Percentiles rank a stretch among this genome's conserved stretches.
Evolutionary conservation across 2,329 filamentous ascomycete species (phyloP).

Genomic region (Thielaviopsis euricoi): DNA sequence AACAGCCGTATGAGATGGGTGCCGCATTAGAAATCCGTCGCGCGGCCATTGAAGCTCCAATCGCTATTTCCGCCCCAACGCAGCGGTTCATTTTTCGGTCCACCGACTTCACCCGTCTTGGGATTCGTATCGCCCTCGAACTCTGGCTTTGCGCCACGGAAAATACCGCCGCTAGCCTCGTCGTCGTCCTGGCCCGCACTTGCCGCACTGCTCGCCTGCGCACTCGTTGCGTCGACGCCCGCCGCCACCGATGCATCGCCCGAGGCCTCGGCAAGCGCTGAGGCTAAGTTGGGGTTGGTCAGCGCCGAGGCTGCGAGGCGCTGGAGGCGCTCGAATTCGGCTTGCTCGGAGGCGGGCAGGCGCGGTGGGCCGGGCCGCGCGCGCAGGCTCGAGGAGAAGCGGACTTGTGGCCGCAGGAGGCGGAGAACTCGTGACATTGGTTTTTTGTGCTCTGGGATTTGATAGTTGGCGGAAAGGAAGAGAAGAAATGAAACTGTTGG

Average conservation of each 20-base stretch:
- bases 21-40: slow-evolving; percentile 63
- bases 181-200: slow-evolving; percentile 35
- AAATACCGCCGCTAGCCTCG: slow-evolving; percentile 49
- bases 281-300: slow-evolving; percentile 20
- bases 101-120: slow-evolving; percentile 85
- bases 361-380: slow-evolving; percentile 59
- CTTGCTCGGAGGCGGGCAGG: slow-evolving; percentile 76
- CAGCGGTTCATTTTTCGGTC: slow-evolving; percentile 92
- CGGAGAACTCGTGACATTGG: slow-evolving; percentile 2
- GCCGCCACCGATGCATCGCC: slow-evolving; percentile 17
- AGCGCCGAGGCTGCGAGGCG: slow-evolving; percentile 35
- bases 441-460: neutral
- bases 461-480: neutral
- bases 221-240: slow-evolving; percentile 13
- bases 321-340: slow-evolving; percentile 78
- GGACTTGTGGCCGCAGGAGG: slow-evolving; percentile 15
- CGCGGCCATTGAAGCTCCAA: slow-evolving; percentile 90
- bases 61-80: slow-evolving; percentile 62
- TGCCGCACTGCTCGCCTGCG: slow-evolving; percentile 14
- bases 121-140: slow-evolving; percentile 89
- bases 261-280: slow-evolving; percentile 15
- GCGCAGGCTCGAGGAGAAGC: slow-evolving; percentile 26
- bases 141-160: slow-evolving; percentile 68
- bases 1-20: too few relatives aligned
- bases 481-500: neutral